Evolutionary conservation across 495 filamentous ascomycete genomes (phyloP).

Genomic region (Aspergillus mulundensis): DNA sequence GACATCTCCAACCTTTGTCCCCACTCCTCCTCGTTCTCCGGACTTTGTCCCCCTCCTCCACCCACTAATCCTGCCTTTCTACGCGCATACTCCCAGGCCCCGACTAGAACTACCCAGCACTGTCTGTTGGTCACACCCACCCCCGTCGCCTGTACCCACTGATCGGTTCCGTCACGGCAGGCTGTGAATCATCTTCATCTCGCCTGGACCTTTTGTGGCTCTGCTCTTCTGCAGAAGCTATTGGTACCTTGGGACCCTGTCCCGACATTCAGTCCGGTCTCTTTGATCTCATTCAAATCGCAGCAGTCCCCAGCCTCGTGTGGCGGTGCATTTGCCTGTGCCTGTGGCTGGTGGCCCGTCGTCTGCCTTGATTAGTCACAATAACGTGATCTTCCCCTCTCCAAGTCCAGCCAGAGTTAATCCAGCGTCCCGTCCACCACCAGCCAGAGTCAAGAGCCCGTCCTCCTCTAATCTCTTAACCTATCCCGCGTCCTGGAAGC

Average conservation of each 20-base stretch:
- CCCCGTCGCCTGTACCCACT: slow-evolving; percentile 23
- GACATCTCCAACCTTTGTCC: slow-evolving; percentile 20
- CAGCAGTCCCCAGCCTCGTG: slow-evolving; percentile 20
- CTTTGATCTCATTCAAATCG: no score
- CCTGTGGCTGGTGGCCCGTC: neutral
- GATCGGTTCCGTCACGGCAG: slow-evolving; percentile 25
- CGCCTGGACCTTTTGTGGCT: slow-evolving; percentile 6
- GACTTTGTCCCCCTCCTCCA: slow-evolving; percentile 7
- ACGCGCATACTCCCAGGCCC: slow-evolving; percentile 8
- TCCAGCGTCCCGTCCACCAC: slow-evolving; percentile 7
- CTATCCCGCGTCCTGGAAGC: slow-evolving; percentile 14
- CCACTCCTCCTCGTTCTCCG: slow-evolving; percentile 17
- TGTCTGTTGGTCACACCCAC: slow-evolving; percentile 19
- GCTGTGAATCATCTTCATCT: slow-evolving; percentile 20
- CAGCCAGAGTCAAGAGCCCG: neutral
- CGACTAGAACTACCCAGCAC: slow-evolving; percentile 14
- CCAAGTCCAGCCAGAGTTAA: slow-evolving; percentile 4
- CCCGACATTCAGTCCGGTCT: neutral
- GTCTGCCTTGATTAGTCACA: slow-evolving; percentile 11
- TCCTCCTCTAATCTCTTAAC: slow-evolving; percentile 6
- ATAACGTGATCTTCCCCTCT: slow-evolving; percentile 17
- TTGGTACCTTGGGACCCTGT: slow-evolving; percentile 16
- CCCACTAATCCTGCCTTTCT: slow-evolving; percentile 15
- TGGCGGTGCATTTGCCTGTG: slow-evolving; percentile 16
- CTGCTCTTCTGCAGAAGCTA: slow-evolving; percentile 19